phyloP scores from a whole-genome alignment of 1,139 yeast species.

The Fermentozyma sake region DNA sequence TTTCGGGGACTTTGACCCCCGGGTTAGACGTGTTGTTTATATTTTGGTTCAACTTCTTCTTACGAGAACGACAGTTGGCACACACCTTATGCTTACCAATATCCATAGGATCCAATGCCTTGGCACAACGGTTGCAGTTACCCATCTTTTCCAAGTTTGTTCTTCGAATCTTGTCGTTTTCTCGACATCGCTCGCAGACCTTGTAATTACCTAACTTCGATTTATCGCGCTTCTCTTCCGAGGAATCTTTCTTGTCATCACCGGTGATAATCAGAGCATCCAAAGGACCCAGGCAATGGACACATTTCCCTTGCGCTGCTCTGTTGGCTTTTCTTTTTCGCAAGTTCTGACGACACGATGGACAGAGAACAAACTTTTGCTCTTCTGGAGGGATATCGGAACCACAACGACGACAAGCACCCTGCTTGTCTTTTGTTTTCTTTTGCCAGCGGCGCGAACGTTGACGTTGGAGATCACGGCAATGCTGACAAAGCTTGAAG shows the following conservation, averaged over 20 bases:
- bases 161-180: constrained; percentile 55
- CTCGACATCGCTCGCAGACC: constrained; percentile 61
- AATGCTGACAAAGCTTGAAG: constrained; percentile 58
- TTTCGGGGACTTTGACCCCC: constrained; percentile 3
- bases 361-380: constrained; percentile 54
- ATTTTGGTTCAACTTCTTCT: constrained; percentile 32
- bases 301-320: constrained; percentile 61
- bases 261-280: constrained; percentile 36
- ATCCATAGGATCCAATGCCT: constrained; percentile 38
- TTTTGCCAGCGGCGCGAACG: constrained; percentile 62
- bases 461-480: constrained; percentile 60
- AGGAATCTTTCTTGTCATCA: constrained; percentile 13
- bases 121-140: constrained; percentile 60
- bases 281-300: constrained; percentile 62
- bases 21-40: constrained; percentile 9
- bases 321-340: constrained; percentile 54
- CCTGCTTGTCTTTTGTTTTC: constrained; percentile 54
- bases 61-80: constrained; percentile 46
- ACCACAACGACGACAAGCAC: constrained; percentile 66
- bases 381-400: constrained; percentile 46
- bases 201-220: constrained; percentile 38
- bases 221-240: constrained; percentile 13
- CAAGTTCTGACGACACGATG: constrained; percentile 51
- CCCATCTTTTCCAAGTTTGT: constrained; percentile 53
- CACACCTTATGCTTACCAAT: constrained; percentile 56